Percentiles rank a stretch among this genome's conserved stretches.
These are phyloP conservation scores for Stylosanthes scabra DNA, from an alignment of 331 rosid genomes.

Conservation along the genomic window DNA sequence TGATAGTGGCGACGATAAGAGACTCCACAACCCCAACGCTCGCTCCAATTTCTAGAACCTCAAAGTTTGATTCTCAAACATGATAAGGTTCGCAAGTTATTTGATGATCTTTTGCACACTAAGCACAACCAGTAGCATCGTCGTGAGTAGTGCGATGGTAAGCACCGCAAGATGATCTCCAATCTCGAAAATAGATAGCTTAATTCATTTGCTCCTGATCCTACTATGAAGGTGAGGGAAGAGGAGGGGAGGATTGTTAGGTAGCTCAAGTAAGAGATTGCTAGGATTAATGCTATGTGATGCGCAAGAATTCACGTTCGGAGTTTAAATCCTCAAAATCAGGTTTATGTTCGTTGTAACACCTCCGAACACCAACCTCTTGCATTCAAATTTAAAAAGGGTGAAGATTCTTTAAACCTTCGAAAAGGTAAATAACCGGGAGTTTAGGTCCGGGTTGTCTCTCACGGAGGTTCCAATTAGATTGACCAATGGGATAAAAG, in stretches of 20 bases:
- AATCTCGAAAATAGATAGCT: constrained; percentile 86
- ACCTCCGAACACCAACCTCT: no score
- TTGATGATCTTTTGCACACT: constrained; percentile 74
- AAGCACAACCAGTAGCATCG: constrained; percentile 73
- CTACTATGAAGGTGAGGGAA: constrained; percentile 51
- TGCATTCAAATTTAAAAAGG: no score
- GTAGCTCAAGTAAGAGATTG: constrained; percentile 78
- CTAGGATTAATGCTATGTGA: constrained; percentile 78
- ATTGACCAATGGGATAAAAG: no score
- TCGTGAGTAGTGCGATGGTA: constrained; percentile 70
- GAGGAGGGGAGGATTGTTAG: constrained; percentile 80
- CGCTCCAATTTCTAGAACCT: constrained; percentile 72
- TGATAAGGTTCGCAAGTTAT: constrained; percentile 76
- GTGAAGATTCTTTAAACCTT: no score
- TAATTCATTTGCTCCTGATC: constrained; percentile 62
- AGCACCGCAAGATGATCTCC: constrained; percentile 79
- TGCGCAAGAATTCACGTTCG: no score
- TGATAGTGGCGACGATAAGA: constrained; percentile 94
- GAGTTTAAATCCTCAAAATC: no score
- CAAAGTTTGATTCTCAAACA: constrained; percentile 74
- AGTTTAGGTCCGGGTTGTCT: no score
- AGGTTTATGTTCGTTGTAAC: no score
- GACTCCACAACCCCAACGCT: constrained; percentile 83
- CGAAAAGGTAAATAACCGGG: no score
- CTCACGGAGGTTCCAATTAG: no score